Percentiles rank a stretch among this genome's conserved stretches.
Evolutionary conservation across 2,329 filamentous ascomycete genomes (phyloP).

Genomic region (Albifimbria verrucaria): DNA sequence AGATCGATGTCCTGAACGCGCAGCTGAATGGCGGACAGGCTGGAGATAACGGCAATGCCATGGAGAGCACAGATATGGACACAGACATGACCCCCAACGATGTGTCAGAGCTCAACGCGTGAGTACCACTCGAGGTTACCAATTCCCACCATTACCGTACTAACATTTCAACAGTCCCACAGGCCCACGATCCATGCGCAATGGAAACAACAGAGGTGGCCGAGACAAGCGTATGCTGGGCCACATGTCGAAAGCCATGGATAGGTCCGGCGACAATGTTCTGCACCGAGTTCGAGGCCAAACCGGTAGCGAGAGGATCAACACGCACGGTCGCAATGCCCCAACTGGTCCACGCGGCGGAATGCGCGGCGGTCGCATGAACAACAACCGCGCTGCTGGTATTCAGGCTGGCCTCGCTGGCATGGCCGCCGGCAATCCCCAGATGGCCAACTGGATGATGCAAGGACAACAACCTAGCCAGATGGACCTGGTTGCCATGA

Average conservation of each 20-base stretch:
- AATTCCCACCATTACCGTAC: conserved; percentile 16
- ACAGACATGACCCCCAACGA: conserved; percentile 67
- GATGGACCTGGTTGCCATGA: conserved; percentile 66
- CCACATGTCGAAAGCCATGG: conserved; percentile 79
- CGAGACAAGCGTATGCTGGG: conserved; percentile 82
- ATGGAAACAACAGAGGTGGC: conserved; percentile 55
- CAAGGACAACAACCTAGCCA: conserved; percentile 44
- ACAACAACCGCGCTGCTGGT: conserved; percentile 47
- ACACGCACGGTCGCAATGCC: conserved; percentile 67
- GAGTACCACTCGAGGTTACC: conserved; percentile 33
- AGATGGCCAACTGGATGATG: conserved; percentile 46
- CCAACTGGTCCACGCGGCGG: conserved; percentile 68
- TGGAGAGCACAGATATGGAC: conserved; percentile 49
- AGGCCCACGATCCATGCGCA: conserved; percentile 92
- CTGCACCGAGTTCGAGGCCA: conserved; percentile 77
- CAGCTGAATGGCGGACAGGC: conserved; percentile 54
- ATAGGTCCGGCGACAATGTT: conserved; percentile 69
- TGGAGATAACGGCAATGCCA: conserved; percentile 26
- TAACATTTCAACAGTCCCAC: conserved; percentile 68
- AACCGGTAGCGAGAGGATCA: conserved; percentile 74
- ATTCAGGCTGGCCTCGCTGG: conserved; percentile 49
- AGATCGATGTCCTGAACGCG: conserved; percentile 66
- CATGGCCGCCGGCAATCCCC: conserved; percentile 32
- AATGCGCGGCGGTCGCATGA: conserved; percentile 46
- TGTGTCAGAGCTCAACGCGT: conserved; percentile 53